phyloP scores from a whole-genome alignment of 2,329 filamentous ascomycete species.

The Dichotomopilus funicola region DNA sequence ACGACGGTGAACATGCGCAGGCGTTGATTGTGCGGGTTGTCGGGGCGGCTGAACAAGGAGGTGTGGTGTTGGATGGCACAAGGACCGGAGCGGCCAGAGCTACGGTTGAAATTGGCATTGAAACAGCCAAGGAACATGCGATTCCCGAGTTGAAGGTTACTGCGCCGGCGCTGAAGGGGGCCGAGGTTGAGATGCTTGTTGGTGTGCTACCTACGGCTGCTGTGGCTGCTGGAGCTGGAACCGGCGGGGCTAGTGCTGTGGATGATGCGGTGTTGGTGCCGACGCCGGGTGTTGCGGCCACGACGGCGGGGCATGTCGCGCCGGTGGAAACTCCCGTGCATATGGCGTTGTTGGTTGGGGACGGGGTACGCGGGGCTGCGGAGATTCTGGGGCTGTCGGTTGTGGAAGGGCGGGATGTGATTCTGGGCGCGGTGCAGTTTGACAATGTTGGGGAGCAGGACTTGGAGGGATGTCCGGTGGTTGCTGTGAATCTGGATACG shows the following conservation, averaged over 20 bases:
- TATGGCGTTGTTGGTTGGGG: conserved; percentile 65
- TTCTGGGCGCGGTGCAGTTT: conserved; percentile 52
- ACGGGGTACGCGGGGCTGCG: conserved; percentile 64
- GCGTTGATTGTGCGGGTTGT: conserved; percentile 59
- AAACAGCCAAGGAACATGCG: conserved; percentile 23
- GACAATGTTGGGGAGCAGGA: conserved; percentile 17
- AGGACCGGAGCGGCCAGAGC: conserved; percentile 15
- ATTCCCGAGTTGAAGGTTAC: conserved; percentile 57
- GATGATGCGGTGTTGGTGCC: conserved; percentile 68
- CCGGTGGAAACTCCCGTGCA: conserved; percentile 78
- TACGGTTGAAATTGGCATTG: conserved; percentile 5
- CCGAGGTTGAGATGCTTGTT: conserved; percentile 59
- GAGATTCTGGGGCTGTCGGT: conserved; percentile 41
- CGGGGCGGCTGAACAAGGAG: not conserved
- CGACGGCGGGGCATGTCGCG: conserved; percentile 56
- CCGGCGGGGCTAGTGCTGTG: conserved; percentile 30
- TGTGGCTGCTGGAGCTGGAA: conserved; percentile 19
- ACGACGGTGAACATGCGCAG: conserved; percentile 38
- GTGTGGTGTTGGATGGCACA: not conserved
- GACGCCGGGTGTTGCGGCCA: conserved; percentile 60
- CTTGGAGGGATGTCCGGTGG: conserved; percentile 45
- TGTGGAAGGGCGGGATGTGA: conserved; percentile 34
- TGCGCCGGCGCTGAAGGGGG: conserved; percentile 53
- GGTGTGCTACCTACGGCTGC: conserved; percentile 46
- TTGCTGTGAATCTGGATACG: conserved; percentile 56